phyloP scores from a whole-genome alignment of 306 rosid genomes.

The Vachellia collinsii region DNA sequence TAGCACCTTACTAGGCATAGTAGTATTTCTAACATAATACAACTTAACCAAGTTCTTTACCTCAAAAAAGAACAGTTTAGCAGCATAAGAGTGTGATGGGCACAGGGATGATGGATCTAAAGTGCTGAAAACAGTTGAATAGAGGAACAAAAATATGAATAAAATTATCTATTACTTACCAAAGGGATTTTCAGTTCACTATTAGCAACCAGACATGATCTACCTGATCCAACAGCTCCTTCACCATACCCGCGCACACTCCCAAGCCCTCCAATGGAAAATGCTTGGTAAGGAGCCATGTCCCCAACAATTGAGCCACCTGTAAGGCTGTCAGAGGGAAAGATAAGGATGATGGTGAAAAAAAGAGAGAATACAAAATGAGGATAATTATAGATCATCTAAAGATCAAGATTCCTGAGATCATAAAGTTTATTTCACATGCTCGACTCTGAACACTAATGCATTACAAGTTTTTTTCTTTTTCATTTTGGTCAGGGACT shows the following conservation, averaged over 20 bases:
- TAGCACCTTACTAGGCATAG: neutral
- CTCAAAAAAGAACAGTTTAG: conserved; percentile 14
- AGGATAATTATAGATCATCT: neutral
- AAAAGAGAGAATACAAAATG: neutral
- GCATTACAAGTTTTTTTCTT: neutral
- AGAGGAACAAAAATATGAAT: neutral
- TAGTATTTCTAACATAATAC: neutral
- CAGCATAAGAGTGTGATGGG: conserved; percentile 10
- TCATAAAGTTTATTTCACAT: neutral
- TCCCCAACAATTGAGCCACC: conserved; percentile 94
- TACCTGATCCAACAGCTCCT: conserved; percentile 89
- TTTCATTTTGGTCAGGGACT: neutral
- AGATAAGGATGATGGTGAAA: conserved; percentile 7
- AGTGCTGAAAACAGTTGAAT: neutral
- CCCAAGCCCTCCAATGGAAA: conserved; percentile 80
- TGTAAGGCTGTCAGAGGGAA: conserved; percentile 58
- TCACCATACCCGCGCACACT: conserved; percentile 88
- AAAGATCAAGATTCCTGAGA: neutral
- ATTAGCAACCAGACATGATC: conserved; percentile 83
- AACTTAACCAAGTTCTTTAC: neutral
- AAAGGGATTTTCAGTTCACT: conserved; percentile 75
- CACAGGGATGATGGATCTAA: neutral
- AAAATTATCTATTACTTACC: conserved; percentile 49
- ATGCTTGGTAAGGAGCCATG: conserved; percentile 97
- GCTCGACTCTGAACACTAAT: neutral